Evolutionary conservation across 2,329 filamentous ascomycete genomes (phyloP).

Genomic region (Rhynchosporium secalis): DNA sequence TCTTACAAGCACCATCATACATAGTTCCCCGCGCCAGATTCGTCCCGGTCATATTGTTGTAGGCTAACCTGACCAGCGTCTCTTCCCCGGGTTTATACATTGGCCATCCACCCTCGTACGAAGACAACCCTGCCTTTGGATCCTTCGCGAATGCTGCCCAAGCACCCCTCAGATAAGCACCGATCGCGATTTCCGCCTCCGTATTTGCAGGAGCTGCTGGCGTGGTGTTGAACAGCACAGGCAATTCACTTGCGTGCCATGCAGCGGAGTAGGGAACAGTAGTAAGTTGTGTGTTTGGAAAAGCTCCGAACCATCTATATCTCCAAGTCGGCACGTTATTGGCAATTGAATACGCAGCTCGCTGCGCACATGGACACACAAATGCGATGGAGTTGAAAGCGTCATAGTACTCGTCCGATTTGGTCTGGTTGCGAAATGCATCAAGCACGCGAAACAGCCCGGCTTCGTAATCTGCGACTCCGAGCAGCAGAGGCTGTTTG

Average conservation of each 20-base stretch:
- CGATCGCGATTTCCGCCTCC: conserved; percentile 32
- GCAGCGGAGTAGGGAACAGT: conserved; percentile 33
- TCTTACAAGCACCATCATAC: conserved; percentile 24
- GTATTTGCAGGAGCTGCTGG: conserved; percentile 19
- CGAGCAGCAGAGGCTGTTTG: conserved; percentile 27
- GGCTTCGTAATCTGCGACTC: conserved; percentile 34
- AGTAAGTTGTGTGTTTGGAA: conserved; percentile 36
- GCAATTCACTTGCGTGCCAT: conserved; percentile 37
- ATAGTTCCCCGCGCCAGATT: conserved; percentile 21
- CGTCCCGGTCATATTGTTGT: conserved; percentile 28
- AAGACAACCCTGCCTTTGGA: conserved; percentile 33
- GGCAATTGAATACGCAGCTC: conserved; percentile 25
- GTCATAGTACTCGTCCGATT: conserved; percentile 7
- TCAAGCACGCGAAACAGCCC: conserved; percentile 24
- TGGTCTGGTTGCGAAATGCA: background rate
- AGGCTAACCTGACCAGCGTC: conserved; percentile 28
- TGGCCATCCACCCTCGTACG: conserved; percentile 33
- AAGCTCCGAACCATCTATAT: conserved; percentile 39
- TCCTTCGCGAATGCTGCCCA: conserved; percentile 42
- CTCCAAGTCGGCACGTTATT: conserved; percentile 38
- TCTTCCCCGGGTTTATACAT: conserved; percentile 7
- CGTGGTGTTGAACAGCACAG: conserved; percentile 17
- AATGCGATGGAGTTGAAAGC: conserved; percentile 26
- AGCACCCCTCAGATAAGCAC: conserved; percentile 37
- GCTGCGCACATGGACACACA: conserved; percentile 36